A percentile compares a stretch with the other conserved stretches of the same genome.
phyloP scores from a whole-genome alignment of 2,329 filamentous ascomycete genomes.

The Magnaporthiopsis incrustans region DNA sequence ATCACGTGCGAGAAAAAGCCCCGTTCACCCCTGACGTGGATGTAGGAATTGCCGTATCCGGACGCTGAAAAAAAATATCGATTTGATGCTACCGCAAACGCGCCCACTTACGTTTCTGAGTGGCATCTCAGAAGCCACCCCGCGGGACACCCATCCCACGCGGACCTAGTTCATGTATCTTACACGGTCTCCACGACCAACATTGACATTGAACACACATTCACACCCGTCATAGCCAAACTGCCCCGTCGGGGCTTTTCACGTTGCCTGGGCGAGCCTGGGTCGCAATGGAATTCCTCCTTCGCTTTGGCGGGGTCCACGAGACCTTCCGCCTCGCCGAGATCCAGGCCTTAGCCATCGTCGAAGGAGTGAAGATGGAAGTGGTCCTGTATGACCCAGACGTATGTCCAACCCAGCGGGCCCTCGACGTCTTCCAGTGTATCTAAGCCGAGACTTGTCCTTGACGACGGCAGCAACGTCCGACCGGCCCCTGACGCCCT shows the following conservation, averaged over 20 bases:
- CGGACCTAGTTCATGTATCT: no score
- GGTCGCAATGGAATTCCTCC: conserved; percentile 62
- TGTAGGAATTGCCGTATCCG: background rate
- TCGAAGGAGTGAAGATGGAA: conserved; percentile 59
- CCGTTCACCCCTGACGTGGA: no score
- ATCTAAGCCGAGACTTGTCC: background rate
- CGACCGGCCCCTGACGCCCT: background rate
- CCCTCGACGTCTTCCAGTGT: background rate
- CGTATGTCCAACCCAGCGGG: conserved; percentile 42
- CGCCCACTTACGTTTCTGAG: background rate
- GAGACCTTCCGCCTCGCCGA: conserved; percentile 87
- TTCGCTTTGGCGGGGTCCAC: conserved; percentile 83
- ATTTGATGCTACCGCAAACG: background rate
- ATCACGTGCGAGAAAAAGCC: background rate
- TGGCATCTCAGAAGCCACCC: no score
- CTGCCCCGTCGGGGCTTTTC: background rate
- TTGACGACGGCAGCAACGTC: background rate
- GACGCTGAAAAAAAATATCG: background rate
- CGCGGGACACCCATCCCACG: background rate
- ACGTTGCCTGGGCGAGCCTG: background rate
- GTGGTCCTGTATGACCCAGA: conserved; percentile 67
- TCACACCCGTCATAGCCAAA: no score
- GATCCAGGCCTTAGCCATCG: conserved; percentile 66
- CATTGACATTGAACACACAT: no score
- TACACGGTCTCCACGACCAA: no score